A percentile compares a stretch with the other conserved stretches of the same genome.
These are phyloP conservation scores for Exidia glandulosa DNA, from an alignment of 768 basidiomycete genomes.

Conservation along the genomic window DNA sequence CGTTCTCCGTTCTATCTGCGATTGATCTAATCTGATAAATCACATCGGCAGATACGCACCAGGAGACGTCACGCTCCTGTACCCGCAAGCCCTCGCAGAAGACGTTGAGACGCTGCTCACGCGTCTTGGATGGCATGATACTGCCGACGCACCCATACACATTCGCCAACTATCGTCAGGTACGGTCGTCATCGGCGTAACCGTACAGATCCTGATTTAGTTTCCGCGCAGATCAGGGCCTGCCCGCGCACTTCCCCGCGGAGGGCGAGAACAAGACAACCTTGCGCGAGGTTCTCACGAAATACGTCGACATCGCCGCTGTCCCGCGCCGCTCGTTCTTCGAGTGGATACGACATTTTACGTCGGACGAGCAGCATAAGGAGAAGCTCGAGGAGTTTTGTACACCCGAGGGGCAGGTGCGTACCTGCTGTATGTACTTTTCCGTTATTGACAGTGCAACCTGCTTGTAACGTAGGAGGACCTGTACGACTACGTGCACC, in stretches of 20 bases:
- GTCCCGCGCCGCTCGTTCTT: slow-evolving; percentile 86
- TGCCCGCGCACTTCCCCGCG: slow-evolving; percentile 54
- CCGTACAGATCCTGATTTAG: too few species aligned
- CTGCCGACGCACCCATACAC: slow-evolving; percentile 42
- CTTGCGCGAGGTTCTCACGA: slow-evolving; percentile 58
- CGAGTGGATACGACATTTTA: slow-evolving; percentile 65
- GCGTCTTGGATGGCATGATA: slow-evolving; percentile 48
- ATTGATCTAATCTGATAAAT: slow-evolving; percentile 4
- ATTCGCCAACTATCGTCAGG: slow-evolving; percentile 29
- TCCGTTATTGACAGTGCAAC: not conserved
- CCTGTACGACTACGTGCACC: slow-evolving; percentile 75
- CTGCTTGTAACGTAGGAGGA: slow-evolving; percentile 60
- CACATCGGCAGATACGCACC: slow-evolving; percentile 51
- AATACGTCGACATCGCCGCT: slow-evolving; percentile 72
- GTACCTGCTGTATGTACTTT: not conserved
- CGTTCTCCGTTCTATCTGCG: slow-evolving; percentile 6
- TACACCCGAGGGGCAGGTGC: slow-evolving; percentile 57
- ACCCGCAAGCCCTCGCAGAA: slow-evolving; percentile 45
- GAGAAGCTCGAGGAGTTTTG: slow-evolving; percentile 83
- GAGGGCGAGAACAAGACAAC: slow-evolving; percentile 36
- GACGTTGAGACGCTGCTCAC: slow-evolving; percentile 65
- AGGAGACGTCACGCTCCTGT: slow-evolving; percentile 74
- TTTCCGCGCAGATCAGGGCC: slow-evolving; percentile 22
- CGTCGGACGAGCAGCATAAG: slow-evolving; percentile 60
- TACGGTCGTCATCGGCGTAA: too few species aligned